Conservation (phyloP, 164 flowering plant genomes). For the Vitis cinerea region DNA sequence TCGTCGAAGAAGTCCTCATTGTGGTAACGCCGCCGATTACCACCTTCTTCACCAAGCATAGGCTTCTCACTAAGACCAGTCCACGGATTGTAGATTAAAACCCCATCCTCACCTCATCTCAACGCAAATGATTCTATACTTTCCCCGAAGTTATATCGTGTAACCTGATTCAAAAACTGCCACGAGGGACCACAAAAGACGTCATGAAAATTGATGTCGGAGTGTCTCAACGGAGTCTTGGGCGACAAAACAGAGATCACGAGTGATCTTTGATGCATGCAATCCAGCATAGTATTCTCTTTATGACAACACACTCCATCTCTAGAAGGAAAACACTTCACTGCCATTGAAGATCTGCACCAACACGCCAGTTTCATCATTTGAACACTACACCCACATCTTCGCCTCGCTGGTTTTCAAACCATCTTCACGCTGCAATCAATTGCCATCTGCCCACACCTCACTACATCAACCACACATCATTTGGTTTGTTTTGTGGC, state of each 20-base stretch:
- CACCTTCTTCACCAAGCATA: conserved; percentile 66
- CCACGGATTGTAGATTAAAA: conserved; percentile 20
- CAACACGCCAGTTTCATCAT: no score
- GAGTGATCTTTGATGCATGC: conserved; percentile 28
- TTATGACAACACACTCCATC: conserved; percentile 55
- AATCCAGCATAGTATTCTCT: conserved; percentile 39
- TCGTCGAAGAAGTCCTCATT: conserved; percentile 68
- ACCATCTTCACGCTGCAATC: no score
- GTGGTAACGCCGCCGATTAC: conserved; percentile 31
- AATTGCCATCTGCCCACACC: no score
- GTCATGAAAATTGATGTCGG: conserved; percentile 73
- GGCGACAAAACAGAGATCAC: conserved; percentile 21
- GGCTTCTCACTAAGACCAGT: conserved; percentile 53
- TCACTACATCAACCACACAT: no score
- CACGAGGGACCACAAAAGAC: conserved; percentile 95
- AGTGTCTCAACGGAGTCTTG: conserved; percentile 9
- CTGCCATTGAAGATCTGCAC: no score
- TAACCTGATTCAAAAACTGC: conserved; percentile 47
- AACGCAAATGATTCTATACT: conserved; percentile 4
- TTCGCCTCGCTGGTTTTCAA: no score
- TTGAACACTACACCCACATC: no score
- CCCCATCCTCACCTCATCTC: conserved; percentile 17
- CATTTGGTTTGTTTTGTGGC: no score
- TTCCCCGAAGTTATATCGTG: conserved; percentile 27
- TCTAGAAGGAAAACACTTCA: no score